Evolutionary conservation across 1,284 basidiomycete genomes (phyloP), one percentile per base, ranked within the genome.

Genomic region (Ganoderma lingzhi): DNA sequence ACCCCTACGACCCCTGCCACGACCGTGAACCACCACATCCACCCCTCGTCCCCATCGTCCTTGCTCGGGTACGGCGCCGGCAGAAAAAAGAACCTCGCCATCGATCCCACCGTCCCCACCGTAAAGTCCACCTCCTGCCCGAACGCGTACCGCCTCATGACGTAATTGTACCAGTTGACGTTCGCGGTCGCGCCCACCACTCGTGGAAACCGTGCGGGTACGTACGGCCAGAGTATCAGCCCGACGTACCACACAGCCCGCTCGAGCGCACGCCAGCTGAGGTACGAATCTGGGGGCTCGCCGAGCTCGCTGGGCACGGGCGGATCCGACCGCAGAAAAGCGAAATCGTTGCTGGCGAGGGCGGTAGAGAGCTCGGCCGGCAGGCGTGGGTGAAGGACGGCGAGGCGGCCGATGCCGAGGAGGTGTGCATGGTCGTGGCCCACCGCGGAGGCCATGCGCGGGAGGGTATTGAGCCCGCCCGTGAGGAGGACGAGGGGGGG

Each of bases 401-500:
- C 86, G 1, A 84, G 83, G 66, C 95, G 84, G n/a, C 90, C 95
- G 32, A 96, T 83, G 0, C 95, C 95, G 39, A 95, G 83, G 37
- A 96, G 83, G 76, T 96, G 87, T 0, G 93, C 87, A 72, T 93
- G 87, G 14, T 79, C 80, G 19, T 83, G 80, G 0, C 75, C 74
- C 23, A 93, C 82, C 5, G 87, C 93, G 9, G 82, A 79, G 14
- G 85, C 80, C 67, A 96, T 84, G 42, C 89, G 86, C 0, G 83
- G 80, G 12, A 89, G 86, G 0, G 91, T 89, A 23, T 86, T 84
- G 55, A 97, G 84, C 17, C 94, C 95, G 23, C 95, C 95, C 0
- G 95, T 97, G 35, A 97, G 86, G 53, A 95, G 81, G 73, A 96
- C 84, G 19, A 93, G 81, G 3, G 93, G 93, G 19, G 80, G 74